Evolutionary conservation across 495 filamentous ascomycete genomes (phyloP), one percentile per base, ranked within the genome.

Genomic region (Podospora fimiseda): DNA sequence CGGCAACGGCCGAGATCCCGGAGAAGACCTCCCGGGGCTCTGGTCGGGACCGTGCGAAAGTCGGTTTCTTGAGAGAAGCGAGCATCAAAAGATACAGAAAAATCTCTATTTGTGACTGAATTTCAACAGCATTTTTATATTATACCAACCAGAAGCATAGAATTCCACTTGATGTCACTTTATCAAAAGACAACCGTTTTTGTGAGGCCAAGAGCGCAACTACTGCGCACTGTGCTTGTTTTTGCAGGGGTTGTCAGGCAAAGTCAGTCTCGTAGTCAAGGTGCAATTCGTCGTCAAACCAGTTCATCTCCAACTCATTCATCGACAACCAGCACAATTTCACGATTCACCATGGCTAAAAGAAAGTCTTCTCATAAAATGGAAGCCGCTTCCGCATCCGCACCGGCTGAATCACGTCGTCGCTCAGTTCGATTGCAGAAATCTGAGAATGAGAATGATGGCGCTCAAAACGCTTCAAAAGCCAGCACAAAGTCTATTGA

Each of bases 301-400:
- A 37, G 8, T 8, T 46, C 18, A 39, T 23, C 14, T 16, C 4
- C 15, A 33, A 8, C 16, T 2, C 14, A 20, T 23, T 21, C 43
- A 23, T 14, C 43, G 14, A 19, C 41, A 4, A 16, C 13, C 11
- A 15, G 9, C 14, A 19, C 41, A 4, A 19, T 8, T 8, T 43
- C 20, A 4, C 21, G 11, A 20, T 37, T 6, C 0, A 59, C 4
- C 27, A 74, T 74, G 72, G 58, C 61, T 3, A 75, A 74, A 43
- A 63, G 71, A 39, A 74, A 74, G 49, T 65, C 70, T 16, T 43
- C 41, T 1, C 55, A 53, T 7, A 51, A 11, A 1, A 57, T n/a
- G n/a, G n/a, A n/a, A n/a, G n/a, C n/a, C n/a, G n/a, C 51, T 3
- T 38, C 52, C 33, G 15, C 27, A 16, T 46, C 50, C 33, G 14